A percentile compares a stretch with the other conserved stretches of the same genome.
Evolutionary conservation across 331 rosid genomes (phyloP).

Genomic region (Acacia pycnantha): DNA sequence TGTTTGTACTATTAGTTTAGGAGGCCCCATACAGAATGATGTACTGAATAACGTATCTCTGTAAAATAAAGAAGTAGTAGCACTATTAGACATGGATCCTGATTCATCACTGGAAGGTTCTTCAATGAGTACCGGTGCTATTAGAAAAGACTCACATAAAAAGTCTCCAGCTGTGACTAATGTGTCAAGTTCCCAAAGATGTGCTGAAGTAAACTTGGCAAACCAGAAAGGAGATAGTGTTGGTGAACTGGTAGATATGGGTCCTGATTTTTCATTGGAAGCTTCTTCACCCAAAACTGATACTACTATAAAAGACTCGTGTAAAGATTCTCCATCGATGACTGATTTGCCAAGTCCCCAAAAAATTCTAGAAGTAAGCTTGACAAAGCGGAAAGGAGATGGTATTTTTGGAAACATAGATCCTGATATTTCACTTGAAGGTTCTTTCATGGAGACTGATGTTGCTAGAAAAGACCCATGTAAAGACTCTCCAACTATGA

Average conservation of each 20-base stretch:
- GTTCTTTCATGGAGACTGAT: conserved; percentile 12
- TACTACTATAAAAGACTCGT: conserved; percentile 13
- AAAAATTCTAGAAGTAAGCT: conserved; percentile 23
- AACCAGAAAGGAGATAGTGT: background rate
- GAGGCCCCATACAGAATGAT: background rate
- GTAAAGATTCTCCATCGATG: conserved; percentile 20
- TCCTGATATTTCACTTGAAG: conserved; percentile 17
- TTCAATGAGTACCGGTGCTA: conserved; percentile 5
- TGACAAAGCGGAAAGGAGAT: background rate
- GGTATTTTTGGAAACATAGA: background rate
- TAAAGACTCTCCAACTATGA: conserved; percentile 22
- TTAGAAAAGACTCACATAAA: conserved; percentile 14
- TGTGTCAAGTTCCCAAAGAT: conserved; percentile 26
- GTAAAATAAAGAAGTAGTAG: conserved; percentile 13
- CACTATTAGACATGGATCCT: conserved; percentile 7
- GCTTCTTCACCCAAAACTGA: conserved; percentile 3
- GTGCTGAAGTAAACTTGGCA: conserved; percentile 20
- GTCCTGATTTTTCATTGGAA: conserved; percentile 16
- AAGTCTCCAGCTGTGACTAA: conserved; percentile 25
- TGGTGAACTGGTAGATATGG: background rate
- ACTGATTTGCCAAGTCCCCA: conserved; percentile 28
- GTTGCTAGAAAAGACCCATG: conserved; percentile 14
- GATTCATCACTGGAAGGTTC: conserved; percentile 8
- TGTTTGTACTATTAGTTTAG: background rate
- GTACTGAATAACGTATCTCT: conserved; percentile 14